Evolutionary conservation across 805 yeast genomes (phyloP), one percentile per base, ranked within the genome.

Genomic region (Isabelozyma gotoi): DNA sequence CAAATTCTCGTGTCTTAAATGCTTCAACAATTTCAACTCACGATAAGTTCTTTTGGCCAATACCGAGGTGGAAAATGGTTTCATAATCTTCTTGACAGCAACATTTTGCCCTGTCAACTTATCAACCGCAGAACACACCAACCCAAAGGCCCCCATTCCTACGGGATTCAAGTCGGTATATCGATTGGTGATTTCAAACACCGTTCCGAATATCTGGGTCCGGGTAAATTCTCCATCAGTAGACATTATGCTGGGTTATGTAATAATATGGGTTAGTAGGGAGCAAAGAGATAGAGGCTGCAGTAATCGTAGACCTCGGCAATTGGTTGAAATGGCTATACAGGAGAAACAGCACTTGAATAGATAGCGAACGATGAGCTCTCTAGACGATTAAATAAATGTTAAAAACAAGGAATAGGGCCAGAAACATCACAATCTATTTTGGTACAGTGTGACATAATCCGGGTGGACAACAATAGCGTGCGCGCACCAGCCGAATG

Each of bases 81-180:
- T 92, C 96, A 92, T 88, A 55, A 94, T 92, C 72, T 94, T 94
- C 65, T 94, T 94, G 48, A 94, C 94, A 38, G 99, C 99, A 31
- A 94, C 99, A 53, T 85, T 88, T 65, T 91, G 96, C 42, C 81
- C 83, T 0, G 97, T 90, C 47, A 91, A 77, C 53, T 84, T 88
- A 67, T 94, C 99, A 44, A 84, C 81, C 1, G 99, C 99, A 7
- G 97, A 89, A 52, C 99, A 94, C 33, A 94, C 99, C 15, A 94
- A 77, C 4, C 99, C 99, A 63, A 94, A 94, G 6, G 99, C 99
- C 19, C 99, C 99, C 99, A 94, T 94, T 0, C 99, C 99, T 40
- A 94, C 97, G 2, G 99, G 99, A 59, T 90, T 92, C 48, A 94
- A 76, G 60, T 92, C 96, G 3, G 88, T 80, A 69, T 94, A 94